Evolutionary conservation across 495 filamentous ascomycete genomes (phyloP).

Genomic region (Cenococcum geophilum): DNA sequence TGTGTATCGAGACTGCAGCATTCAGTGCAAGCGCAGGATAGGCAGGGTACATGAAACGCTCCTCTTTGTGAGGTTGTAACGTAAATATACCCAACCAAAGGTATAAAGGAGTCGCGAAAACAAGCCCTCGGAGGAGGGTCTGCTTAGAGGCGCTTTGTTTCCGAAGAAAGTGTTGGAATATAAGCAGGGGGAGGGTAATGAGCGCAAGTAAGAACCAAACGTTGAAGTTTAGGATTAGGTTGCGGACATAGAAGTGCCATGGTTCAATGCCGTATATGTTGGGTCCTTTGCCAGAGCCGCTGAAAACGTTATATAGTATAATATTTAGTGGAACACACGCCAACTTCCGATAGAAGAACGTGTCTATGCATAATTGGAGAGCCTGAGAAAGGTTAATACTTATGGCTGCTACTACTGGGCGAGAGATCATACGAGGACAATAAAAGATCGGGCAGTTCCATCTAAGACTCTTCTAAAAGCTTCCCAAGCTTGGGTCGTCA

Average conservation of each 20-base stretch:
- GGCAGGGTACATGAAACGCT: constrained; percentile 95
- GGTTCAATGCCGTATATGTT: constrained; percentile 95
- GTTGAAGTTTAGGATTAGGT: constrained; percentile 92
- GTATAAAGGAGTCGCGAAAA: constrained; percentile 80
- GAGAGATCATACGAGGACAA: constrained; percentile 59
- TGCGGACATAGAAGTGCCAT: constrained; percentile 93
- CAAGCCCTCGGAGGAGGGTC: constrained; percentile 59
- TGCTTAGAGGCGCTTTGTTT: constrained; percentile 33
- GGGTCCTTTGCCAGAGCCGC: constrained; percentile 67
- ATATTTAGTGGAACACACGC: constrained; percentile 85
- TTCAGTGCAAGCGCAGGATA: constrained; percentile 92
- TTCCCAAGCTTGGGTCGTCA: constrained; percentile 54
- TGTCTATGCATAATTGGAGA: constrained; percentile 61
- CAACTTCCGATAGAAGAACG: constrained; percentile 73
- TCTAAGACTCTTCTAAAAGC: constrained; percentile 54
- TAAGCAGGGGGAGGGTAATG: constrained; percentile 57
- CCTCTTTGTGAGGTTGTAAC: constrained; percentile 92
- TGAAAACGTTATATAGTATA: constrained; percentile 90
- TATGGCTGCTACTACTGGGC: constrained; percentile 5
- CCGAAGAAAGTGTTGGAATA: constrained; percentile 46
- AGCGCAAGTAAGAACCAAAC: constrained; percentile 83
- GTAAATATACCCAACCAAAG: constrained; percentile 93
- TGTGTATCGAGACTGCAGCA: constrained; percentile 79
- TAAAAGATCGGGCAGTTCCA: constrained; percentile 58
- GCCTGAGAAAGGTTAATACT: constrained; percentile 39